Conservation (phyloP, 2,329 filamentous ascomycete genomes). For the Chaetomium strumarium region DNA sequence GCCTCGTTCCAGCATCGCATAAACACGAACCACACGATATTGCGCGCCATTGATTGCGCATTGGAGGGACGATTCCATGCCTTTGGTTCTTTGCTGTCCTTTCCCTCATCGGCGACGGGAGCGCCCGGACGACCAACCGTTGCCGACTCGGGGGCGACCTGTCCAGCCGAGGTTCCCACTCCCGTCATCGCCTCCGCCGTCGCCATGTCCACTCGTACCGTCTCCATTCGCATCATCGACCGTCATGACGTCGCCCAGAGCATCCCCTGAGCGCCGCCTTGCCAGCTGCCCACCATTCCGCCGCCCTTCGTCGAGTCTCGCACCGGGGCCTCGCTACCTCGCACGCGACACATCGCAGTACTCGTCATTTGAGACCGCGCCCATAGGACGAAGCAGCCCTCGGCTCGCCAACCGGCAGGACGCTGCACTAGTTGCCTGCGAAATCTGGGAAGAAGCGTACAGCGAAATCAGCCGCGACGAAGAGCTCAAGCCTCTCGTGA, state of each 20-base stretch:
- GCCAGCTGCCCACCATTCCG: not conserved
- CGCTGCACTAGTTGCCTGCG: conserved; percentile 1
- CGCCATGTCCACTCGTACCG: not conserved
- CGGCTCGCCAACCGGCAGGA: not conserved
- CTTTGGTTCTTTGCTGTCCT: not conserved
- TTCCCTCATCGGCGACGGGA: not conserved
- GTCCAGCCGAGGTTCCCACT: not conserved
- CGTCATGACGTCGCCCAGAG: not conserved
- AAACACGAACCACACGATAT: no score
- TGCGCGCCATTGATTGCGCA: no score
- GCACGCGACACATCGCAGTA: not conserved
- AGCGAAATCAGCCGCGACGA: conserved; percentile 5
- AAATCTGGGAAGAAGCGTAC: conserved; percentile 18
- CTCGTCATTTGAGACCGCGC: conserved; percentile 4
- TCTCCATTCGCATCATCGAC: not conserved
- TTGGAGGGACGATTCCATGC: not conserved
- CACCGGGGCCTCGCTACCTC: not conserved
- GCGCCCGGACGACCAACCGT: not conserved
- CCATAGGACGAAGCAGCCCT: not conserved
- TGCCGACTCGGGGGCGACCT: not conserved
- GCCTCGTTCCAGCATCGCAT: no score
- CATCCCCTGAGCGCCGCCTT: not conserved
- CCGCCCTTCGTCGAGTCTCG: not conserved
- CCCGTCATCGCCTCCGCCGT: not conserved
- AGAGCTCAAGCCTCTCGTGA: conserved; percentile 7